Evolutionary conservation across 257 asterid species (phyloP).

Genomic region (Ajuga chamaepitys): DNA sequence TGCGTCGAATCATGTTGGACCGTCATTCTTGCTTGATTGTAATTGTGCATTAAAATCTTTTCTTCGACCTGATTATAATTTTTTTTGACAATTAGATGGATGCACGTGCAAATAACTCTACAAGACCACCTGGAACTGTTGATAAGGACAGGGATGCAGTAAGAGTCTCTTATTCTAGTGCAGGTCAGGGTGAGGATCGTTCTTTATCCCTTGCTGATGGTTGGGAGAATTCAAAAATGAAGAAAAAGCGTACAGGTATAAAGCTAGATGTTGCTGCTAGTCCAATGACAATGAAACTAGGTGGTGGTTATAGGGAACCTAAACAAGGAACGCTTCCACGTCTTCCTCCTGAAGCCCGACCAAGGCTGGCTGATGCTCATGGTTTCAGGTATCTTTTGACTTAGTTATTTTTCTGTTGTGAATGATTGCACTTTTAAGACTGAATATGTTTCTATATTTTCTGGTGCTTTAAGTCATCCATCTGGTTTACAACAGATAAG

Average conservation of each 20-base stretch:
- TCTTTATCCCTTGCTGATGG: conserved; percentile 57
- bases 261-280: conserved; percentile 55
- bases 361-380: conserved; percentile 61
- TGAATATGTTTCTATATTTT: background rate
- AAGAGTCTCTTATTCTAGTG: conserved; percentile 48
- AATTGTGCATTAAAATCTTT: conserved; percentile 6
- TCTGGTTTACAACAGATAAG: background rate
- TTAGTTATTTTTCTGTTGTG: conserved; percentile 8
- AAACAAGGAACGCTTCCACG: conserved; percentile 69
- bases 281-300: conserved; percentile 41
- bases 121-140: conserved; percentile 47
- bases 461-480: conserved; percentile 5
- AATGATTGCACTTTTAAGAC: background rate
- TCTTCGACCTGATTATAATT: conserved; percentile 20
- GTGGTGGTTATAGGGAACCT: conserved; percentile 62
- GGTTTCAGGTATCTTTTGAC: conserved; percentile 56
- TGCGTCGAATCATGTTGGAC: conserved; percentile 6
- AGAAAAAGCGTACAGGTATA: conserved; percentile 86
- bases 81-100: conserved; percentile 44
- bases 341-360: conserved; percentile 51
- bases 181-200: conserved; percentile 60
- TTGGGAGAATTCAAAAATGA: conserved; percentile 91
- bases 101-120: conserved; percentile 45
- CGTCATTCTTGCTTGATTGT: conserved; percentile 9
- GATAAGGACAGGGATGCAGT: conserved; percentile 66